Evolutionary conservation across 2,329 filamentous ascomycete genomes (phyloP).

Genomic region (Nigrospora sphaerica): DNA sequence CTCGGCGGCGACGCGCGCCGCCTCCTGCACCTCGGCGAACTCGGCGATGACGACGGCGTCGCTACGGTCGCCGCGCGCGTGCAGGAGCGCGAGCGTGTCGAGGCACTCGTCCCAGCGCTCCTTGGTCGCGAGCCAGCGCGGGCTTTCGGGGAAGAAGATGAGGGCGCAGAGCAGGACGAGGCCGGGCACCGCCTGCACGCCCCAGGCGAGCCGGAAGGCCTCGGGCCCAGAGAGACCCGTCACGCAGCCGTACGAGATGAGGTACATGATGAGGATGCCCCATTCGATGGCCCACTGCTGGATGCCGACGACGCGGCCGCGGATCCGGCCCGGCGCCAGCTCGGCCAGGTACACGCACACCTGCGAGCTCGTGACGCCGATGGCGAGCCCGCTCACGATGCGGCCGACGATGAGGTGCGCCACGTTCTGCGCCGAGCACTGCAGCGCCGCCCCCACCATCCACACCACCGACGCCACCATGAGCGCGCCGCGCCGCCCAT

Average conservation of each 20-base stretch:
- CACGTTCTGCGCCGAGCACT: constrained; percentile 49
- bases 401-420: constrained; percentile 42
- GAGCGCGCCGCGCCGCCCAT: constrained; percentile 32
- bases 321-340: constrained; percentile 45
- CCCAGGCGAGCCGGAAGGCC: constrained; percentile 57
- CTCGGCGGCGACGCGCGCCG: constrained; percentile 27
- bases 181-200: constrained; percentile 33
- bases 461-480: constrained; percentile 35
- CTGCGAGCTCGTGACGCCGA: constrained; percentile 57
- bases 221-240: constrained; percentile 43
- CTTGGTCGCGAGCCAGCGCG: constrained; percentile 45
- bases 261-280: constrained; percentile 59
- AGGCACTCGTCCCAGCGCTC: constrained; percentile 30
- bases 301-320: constrained; percentile 58
- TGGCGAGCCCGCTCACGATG: constrained; percentile 53
- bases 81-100: constrained; percentile 8
- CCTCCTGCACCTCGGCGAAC: constrained; percentile 18
- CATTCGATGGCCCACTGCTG: constrained; percentile 69
- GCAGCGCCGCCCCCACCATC: constrained; percentile 49
- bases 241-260: constrained; percentile 56
- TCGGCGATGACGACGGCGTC: constrained; percentile 41
- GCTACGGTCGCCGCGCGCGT: constrained; percentile 15
- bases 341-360: constrained; percentile 63
- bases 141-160: constrained; percentile 50
- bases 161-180: constrained; percentile 44